Evolutionary conservation across 1,284 basidiomycete genomes (phyloP), one percentile per base, ranked within the genome.

Genomic region (Ustilago tritici): DNA sequence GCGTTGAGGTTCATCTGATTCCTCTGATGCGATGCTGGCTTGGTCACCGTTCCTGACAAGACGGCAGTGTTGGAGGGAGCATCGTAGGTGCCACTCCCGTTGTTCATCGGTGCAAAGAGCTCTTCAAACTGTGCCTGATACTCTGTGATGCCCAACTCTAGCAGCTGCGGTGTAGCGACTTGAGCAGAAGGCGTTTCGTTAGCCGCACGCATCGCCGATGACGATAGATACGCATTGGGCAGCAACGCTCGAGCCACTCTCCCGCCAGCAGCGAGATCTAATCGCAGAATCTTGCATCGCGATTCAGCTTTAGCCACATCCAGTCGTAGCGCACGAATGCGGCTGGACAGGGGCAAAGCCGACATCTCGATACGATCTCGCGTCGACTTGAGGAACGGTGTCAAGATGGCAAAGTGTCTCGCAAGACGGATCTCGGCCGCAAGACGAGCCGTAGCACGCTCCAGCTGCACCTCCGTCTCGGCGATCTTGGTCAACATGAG

Each of bases 381-480:
- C n/a, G 82, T 84, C 46, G 72, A 54, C 28, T 78, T 80, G 56
- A 76, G 71, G 70, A 84, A 83, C 15, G 82, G 82, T 38, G 82
- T 82, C 60, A 81, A 38, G 58, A 84, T 76, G 53, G 75, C 71
- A 62, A 84, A 74, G 68, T 82, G 81, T 14, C 80, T 72, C 14
- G 82, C 82, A 17, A 83, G 70, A 17, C 80, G 69, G 31, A 82
- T 72, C 58, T 82, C 73, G 4, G 80, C 80, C 28, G 71, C 65
- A 53, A 84, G 58, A 11, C 66, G 65, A 3, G 57, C 61, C 17
- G 55, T 15, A 10, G 57, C 58, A n/a, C 72, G 70, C 59, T 92
- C 92, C 50, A 95, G 88, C 81, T 93, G 92, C 2, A 92, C 92
- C 86, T 94, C 95, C 77, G 95, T 92, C 76, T 92, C 90, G 79